Evolutionary conservation across 768 basidiomycete genomes (phyloP).

Genomic region (Leucocoprinus leucothites): DNA sequence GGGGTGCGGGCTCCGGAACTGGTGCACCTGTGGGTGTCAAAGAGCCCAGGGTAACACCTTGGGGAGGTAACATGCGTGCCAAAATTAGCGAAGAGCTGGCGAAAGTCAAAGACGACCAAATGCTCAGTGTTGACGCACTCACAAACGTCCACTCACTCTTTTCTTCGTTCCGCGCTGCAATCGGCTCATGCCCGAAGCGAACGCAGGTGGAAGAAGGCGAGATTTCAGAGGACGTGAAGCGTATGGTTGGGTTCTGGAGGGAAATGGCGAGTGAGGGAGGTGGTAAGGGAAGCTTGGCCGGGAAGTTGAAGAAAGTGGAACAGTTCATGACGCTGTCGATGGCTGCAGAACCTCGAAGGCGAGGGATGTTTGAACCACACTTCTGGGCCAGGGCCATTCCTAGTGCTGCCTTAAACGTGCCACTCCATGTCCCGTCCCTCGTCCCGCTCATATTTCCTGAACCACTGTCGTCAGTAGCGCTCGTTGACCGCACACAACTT

Average conservation of each 20-base stretch:
- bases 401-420: background rate
- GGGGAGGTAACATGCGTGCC: constrained; percentile 61
- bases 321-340: constrained; percentile 79
- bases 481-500: constrained; percentile 66
- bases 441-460: constrained; percentile 76
- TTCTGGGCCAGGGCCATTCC: constrained; percentile 58
- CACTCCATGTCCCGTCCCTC: constrained; percentile 39
- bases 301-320: constrained; percentile 69
- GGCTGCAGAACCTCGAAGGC: constrained; percentile 70
- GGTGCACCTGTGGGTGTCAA: constrained; percentile 28
- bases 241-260: constrained; percentile 57
- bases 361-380: constrained; percentile 72
- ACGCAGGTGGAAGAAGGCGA: constrained; percentile 33
- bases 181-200: constrained; percentile 50
- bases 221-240: constrained; percentile 41
- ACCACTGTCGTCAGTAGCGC: constrained; percentile 59
- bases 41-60: constrained; percentile 55
- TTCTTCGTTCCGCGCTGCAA: constrained; percentile 46
- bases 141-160: constrained; percentile 42
- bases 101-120: constrained; percentile 43
- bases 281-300: constrained; percentile 37
- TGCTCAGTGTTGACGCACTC: constrained; percentile 40
- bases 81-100: constrained; percentile 45
- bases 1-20: constrained; percentile 17
- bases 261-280: constrained; percentile 39